Evolutionary conservation across 805 yeast species (phyloP).

Genomic region (Candida golubevii): DNA sequence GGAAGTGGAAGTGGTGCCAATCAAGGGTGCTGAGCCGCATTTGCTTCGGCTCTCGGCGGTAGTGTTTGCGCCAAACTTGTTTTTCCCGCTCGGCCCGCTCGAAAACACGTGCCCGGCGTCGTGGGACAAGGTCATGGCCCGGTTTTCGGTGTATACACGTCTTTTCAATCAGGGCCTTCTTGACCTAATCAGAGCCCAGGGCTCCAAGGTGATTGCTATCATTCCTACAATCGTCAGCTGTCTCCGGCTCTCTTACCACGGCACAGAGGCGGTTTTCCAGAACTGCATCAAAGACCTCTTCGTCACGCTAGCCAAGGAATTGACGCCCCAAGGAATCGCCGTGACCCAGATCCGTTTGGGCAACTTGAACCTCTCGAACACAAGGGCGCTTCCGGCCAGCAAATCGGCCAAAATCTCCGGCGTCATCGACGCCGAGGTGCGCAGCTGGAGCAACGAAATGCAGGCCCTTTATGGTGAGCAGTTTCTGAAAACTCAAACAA

Average conservation of each 20-base stretch:
- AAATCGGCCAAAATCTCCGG: slow-evolving; percentile 20
- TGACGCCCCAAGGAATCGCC: slow-evolving; percentile 30
- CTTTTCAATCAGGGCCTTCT: slow-evolving; percentile 54
- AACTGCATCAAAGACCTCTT: slow-evolving; percentile 39
- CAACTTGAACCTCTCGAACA: slow-evolving; percentile 31
- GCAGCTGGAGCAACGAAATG: slow-evolving; percentile 36
- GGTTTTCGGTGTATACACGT: slow-evolving; percentile 46
- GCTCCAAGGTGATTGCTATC: slow-evolving; percentile 43
- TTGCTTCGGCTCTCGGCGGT: slow-evolving; percentile 58
- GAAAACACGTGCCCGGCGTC: slow-evolving; percentile 48
- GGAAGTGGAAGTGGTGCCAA: slow-evolving; percentile 52
- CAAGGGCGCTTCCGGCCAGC: slow-evolving; percentile 16
- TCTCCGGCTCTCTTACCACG: slow-evolving; percentile 56
- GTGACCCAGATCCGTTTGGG: slow-evolving; percentile 41
- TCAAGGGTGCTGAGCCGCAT: slow-evolving; percentile 55
- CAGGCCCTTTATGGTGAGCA: slow-evolving; percentile 28
- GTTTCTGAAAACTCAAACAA: slow-evolving; percentile 29
- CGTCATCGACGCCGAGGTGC: slow-evolving; percentile 33
- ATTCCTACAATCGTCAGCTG: slow-evolving; percentile 55
- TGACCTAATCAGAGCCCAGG: slow-evolving; percentile 47
- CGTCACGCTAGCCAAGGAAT: slow-evolving; percentile 32
- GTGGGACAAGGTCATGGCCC: slow-evolving; percentile 50
- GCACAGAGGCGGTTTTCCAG: slow-evolving; percentile 55
- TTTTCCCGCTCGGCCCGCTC: slow-evolving; percentile 64
- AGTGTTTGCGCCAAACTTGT: slow-evolving; percentile 64